Evolutionary conservation across 2,329 filamentous ascomycete genomes (phyloP).

Genomic region (Huntiella moniliformis): DNA sequence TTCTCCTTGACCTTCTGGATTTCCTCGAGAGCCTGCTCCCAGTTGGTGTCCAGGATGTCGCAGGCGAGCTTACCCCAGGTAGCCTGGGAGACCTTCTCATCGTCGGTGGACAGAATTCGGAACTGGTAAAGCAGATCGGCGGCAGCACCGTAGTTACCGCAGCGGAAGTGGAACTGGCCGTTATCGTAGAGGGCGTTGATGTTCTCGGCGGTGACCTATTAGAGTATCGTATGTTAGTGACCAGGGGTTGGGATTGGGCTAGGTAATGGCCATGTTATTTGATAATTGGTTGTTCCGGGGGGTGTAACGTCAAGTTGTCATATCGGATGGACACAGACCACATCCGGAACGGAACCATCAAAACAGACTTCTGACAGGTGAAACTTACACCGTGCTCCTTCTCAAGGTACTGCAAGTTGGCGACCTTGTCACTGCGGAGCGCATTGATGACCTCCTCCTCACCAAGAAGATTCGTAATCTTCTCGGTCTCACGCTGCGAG

Average conservation of each 20-base stretch:
- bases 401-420: constrained; percentile 96
- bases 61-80: constrained; percentile 97
- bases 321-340: too few relatives aligned
- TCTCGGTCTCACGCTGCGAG: constrained; percentile 71
- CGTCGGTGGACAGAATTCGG: constrained; percentile 92
- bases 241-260: not conserved
- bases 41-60: constrained; percentile 87
- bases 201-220: constrained; percentile 77
- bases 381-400: constrained; percentile 70
- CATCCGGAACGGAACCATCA: not conserved
- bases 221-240: not conserved
- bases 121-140: constrained; percentile 93
- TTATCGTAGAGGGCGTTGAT: constrained; percentile 91
- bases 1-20: constrained; percentile 74
- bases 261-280: not conserved
- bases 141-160: constrained; percentile 78
- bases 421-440: constrained; percentile 88
- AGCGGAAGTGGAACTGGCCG: constrained; percentile 95
- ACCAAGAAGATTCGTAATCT: constrained; percentile 71
- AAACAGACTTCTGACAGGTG: not conserved
- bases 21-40: constrained; percentile 86
- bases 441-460: constrained; percentile 82
- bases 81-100: constrained; percentile 87
- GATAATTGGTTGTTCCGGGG: not conserved
- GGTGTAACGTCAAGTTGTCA: not conserved